A percentile compares a stretch with the other conserved stretches of the same genome.
These are phyloP conservation scores for Colletotrichum theobromicola DNA, from an alignment of 2,329 filamentous ascomycete species.

Conservation along the genomic window DNA sequence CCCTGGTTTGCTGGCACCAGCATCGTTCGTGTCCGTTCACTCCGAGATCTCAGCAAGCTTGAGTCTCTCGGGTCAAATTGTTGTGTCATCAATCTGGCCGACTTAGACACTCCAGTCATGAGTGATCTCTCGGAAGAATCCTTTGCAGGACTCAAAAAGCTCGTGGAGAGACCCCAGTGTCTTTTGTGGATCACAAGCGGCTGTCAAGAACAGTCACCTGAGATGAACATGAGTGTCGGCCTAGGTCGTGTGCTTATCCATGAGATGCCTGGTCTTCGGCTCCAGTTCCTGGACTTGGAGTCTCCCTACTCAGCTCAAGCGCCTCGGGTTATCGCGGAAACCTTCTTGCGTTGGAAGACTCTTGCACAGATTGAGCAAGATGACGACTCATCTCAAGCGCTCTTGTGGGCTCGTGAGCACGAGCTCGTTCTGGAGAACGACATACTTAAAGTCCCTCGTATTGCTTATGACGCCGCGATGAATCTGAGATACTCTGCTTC, in stretches of 20 bases:
- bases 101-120: conserved; percentile 26
- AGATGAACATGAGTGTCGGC: conserved; percentile 20
- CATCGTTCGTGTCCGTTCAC: background rate
- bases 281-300: conserved; percentile 12
- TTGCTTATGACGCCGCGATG: background rate
- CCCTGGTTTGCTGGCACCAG: background rate
- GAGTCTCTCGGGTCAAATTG: background rate
- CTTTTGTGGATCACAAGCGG: conserved; percentile 27
- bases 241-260: conserved; percentile 3
- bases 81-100: background rate
- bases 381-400: background rate
- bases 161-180: conserved; percentile 11
- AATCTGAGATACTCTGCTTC: background rate
- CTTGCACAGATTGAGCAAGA: background rate
- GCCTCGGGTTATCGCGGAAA: background rate
- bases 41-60: background rate
- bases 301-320: background rate
- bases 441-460: background rate
- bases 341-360: background rate
- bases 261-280: background rate
- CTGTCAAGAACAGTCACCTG: conserved; percentile 11
- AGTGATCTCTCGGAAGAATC: conserved; percentile 35
- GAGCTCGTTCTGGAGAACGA: background rate
- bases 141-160: conserved; percentile 21
- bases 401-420: background rate